Evolutionary conservation across 306 rosid species (phyloP).

Genomic region (Fragaria iinumae): DNA sequence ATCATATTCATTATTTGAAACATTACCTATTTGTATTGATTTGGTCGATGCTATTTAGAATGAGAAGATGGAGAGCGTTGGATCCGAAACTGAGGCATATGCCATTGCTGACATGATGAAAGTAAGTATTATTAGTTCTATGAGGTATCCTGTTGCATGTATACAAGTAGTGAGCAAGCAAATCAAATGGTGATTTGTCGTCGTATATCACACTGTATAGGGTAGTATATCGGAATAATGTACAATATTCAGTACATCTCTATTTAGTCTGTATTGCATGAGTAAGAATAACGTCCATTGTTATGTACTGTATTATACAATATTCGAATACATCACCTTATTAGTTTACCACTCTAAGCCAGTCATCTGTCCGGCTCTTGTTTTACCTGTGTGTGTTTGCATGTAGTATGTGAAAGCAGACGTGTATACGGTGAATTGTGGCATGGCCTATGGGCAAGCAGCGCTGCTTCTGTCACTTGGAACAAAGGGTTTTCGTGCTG

Average conservation of each 20-base stretch:
- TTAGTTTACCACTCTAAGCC: background rate
- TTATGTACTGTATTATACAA: background rate
- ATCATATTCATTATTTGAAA: background rate
- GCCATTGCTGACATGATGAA: constrained; percentile 82
- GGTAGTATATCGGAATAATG: background rate
- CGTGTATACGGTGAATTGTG: constrained; percentile 79
- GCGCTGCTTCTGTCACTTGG: constrained; percentile 89
- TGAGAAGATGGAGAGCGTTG: constrained; percentile 78
- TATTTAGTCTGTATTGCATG: background rate
- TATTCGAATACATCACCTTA: background rate
- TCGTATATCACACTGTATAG: background rate
- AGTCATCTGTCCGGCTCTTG: constrained; percentile 4
- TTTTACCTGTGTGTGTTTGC: constrained; percentile 20
- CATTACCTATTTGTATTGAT: background rate
- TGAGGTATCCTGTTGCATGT: background rate
- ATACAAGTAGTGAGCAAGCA: background rate
- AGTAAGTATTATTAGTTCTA: constrained; percentile 51
- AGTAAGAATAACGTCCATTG: background rate
- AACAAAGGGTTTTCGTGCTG: constrained; percentile 78
- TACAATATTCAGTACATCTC: background rate
- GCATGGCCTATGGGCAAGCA: constrained; percentile 95
- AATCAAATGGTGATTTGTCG: background rate
- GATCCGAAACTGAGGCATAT: constrained; percentile 89
- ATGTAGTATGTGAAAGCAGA: constrained; percentile 73
- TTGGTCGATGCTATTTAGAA: constrained; percentile 46